Percentiles rank a stretch among this genome's conserved stretches.
phyloP scores from a whole-genome alignment of 1,284 basidiomycete species.

The Ganoderma multipileum region DNA sequence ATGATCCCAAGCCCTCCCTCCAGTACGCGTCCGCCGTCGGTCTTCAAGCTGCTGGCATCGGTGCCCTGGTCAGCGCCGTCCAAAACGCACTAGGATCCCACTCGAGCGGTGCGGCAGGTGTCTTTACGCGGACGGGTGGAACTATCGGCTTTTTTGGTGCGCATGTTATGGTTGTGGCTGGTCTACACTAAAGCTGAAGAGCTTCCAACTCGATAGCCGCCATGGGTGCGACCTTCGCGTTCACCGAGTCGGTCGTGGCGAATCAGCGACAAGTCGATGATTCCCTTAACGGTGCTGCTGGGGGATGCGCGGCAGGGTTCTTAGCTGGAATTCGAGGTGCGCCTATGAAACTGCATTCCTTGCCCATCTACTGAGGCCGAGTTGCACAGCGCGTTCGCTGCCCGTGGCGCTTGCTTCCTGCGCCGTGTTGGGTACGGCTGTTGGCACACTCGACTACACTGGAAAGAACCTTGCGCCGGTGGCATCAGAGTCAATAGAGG shows the following conservation, averaged over 20 bases:
- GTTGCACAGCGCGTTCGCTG: constrained; percentile 74
- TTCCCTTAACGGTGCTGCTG: constrained; percentile 84
- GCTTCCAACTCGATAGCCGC: constrained; percentile 61
- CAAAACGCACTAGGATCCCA: constrained; percentile 88
- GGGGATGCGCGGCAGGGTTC: constrained; percentile 94
- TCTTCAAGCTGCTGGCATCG: constrained; percentile 76
- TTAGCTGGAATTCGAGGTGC: constrained; percentile 85
- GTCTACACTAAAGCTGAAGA: background rate
- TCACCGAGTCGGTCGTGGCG: constrained; percentile 81
- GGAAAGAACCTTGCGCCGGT: constrained; percentile 60
- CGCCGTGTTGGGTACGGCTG: constrained; percentile 78
- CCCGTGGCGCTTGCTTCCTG: constrained; percentile 87
- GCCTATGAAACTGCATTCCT: constrained; percentile 36
- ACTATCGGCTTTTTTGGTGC: constrained; percentile 86
- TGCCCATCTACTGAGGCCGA: constrained; percentile 21
- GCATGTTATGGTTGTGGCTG: constrained; percentile 33
- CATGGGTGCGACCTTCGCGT: constrained; percentile 90
- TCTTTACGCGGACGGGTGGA: constrained; percentile 80
- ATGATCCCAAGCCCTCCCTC: constrained; percentile 64
- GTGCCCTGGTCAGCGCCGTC: constrained; percentile 80
- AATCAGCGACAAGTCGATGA: constrained; percentile 87
- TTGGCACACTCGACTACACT: constrained; percentile 87
- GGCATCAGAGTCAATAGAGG: constrained; percentile 53
- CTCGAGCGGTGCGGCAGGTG: constrained; percentile 86
- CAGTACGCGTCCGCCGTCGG: constrained; percentile 68